Evolutionary conservation across 208 protist genomes (phyloP), one percentile per base, ranked within the genome.

Genomic region (Crithidia expoeki): DNA sequence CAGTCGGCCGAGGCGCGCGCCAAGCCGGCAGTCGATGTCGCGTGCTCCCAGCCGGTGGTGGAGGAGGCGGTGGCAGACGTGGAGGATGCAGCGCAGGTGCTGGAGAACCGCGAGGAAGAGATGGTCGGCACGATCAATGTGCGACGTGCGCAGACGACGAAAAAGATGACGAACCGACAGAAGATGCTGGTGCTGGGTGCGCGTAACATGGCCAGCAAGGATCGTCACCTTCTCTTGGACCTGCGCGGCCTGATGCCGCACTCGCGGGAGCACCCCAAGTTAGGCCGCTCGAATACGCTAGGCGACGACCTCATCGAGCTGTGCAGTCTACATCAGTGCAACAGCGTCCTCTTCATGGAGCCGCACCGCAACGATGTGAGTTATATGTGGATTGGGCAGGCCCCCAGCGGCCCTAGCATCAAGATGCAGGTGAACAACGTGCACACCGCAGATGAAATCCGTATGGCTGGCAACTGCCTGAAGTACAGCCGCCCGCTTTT

Each of bases 391-490:
- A 60, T 99, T 46, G 83, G 83, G 12, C 94, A 98, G 72, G 90
- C 86, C 14, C 97, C 97, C 2, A 62, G 88, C 21, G 98, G 98
- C 0, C 98, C 98, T 19, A 97, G 92, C 57, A 79, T 98, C 36
- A 98, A 98, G 84, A 93, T 99, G 72, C 84, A 97, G 53, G 76
- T 99, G 10, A 85, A 80, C 36, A 99, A 98, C 86, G 84, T 99
- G 12, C 94, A 99, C 86, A 99, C 97, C 14, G 97, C 99, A 70
- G 88, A 98, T 38, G 98, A 99, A 80, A 86, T 99, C 57, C 96
- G 99, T 49, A 86, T 99, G 80, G 98, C 97, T 16, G 99, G 99
- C 40, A 99, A 99, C 84, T 98, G 94, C 81, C 87, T 99, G 42
- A 98, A 98, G 76, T 98, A 95, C 60, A 98, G 92, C 33, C 85